A percentile compares a stretch with the other conserved stretches of the same genome.
phyloP scores from a whole-genome alignment of 2,329 filamentous ascomycete genomes.

The Clarireedia sp. region DNA sequence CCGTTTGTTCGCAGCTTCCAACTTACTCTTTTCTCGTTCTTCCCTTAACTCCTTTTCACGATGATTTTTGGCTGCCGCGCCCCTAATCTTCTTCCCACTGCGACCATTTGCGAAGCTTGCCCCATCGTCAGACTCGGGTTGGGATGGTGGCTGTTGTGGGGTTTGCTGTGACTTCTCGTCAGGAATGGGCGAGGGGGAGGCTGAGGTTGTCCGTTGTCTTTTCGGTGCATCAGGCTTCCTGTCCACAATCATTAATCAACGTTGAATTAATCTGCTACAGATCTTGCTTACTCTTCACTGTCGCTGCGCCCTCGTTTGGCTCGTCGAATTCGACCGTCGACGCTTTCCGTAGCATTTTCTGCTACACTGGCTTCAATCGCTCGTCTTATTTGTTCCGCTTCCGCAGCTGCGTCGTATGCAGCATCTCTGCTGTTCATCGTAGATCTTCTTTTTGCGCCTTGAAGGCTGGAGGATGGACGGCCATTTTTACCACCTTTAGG shows the following conservation, averaged over 20 bases:
- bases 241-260: constrained; percentile 25
- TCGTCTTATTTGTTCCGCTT: constrained; percentile 79
- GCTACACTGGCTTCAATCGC: constrained; percentile 95
- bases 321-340: constrained; percentile 50
- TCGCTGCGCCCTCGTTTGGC: constrained; percentile 82
- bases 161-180: constrained; percentile 31
- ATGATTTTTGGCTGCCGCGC: constrained; percentile 47
- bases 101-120: constrained; percentile 33
- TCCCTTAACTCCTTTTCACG: constrained; percentile 59
- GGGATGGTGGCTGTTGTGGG: constrained; percentile 35
- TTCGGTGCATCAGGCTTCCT: constrained; percentile 69
- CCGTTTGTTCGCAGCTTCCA: constrained; percentile 69
- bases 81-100: constrained; percentile 55
- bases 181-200: constrained; percentile 54
- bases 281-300: constrained; percentile 75
- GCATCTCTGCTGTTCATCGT: constrained; percentile 97
- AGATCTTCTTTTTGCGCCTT: constrained; percentile 65
- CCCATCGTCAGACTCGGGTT: constrained; percentile 68
- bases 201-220: constrained; percentile 74
- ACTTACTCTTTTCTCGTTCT: constrained; percentile 65
- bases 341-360: constrained; percentile 40
- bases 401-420: constrained; percentile 63
- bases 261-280: neutral
- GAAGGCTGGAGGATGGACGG: constrained; percentile 37
- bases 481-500: constrained; percentile 49